Evolutionary conservation across 2,329 filamentous ascomycete species (phyloP).

Genomic region (Phyllosticta citrichinensis): DNA sequence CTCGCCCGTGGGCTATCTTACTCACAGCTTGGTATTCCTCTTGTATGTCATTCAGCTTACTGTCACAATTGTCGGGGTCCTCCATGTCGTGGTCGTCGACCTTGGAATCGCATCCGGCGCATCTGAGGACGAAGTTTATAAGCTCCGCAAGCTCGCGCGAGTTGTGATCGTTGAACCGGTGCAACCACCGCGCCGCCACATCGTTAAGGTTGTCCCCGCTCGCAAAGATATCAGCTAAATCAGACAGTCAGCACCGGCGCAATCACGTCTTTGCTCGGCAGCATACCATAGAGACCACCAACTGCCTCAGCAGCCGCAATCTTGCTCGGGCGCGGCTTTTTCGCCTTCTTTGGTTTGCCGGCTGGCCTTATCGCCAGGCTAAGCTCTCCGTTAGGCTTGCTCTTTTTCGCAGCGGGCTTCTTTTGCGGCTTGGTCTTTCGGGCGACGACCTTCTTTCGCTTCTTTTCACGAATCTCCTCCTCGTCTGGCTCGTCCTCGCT

Average conservation of each 20-base stretch:
- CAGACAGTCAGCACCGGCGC: constrained; percentile 7
- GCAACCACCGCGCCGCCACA: constrained; percentile 48
- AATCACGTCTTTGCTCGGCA: neutral
- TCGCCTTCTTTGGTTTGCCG: constrained; percentile 32
- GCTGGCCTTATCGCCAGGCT: constrained; percentile 47
- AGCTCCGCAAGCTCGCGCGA: constrained; percentile 35
- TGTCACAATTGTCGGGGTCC: constrained; percentile 78
- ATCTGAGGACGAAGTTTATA: constrained; percentile 52
- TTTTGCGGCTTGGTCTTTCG: constrained; percentile 16
- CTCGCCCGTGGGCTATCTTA: constrained; percentile 9
- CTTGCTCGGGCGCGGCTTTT: constrained; percentile 37
- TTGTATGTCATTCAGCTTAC: constrained; percentile 73
- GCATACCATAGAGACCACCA: constrained; percentile 47
- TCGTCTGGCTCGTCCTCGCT: constrained; percentile 30
- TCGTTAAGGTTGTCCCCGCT: constrained; percentile 45
- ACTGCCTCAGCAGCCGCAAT: constrained; percentile 43
- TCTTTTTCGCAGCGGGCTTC: constrained; percentile 41
- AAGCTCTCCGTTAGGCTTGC: constrained; percentile 42
- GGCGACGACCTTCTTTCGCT: constrained; percentile 21
- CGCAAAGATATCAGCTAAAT: constrained; percentile 49
- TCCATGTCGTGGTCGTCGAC: constrained; percentile 76
- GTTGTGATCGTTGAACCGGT: constrained; percentile 46
- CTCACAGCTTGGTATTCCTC: constrained; percentile 71
- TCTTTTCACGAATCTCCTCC: constrained; percentile 25
- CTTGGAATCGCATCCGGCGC: constrained; percentile 70